Evolutionary conservation across 176 grass and related monocot genomes (phyloP), one percentile per base, ranked within the genome.

Genomic region (Leersia perrieri): DNA sequence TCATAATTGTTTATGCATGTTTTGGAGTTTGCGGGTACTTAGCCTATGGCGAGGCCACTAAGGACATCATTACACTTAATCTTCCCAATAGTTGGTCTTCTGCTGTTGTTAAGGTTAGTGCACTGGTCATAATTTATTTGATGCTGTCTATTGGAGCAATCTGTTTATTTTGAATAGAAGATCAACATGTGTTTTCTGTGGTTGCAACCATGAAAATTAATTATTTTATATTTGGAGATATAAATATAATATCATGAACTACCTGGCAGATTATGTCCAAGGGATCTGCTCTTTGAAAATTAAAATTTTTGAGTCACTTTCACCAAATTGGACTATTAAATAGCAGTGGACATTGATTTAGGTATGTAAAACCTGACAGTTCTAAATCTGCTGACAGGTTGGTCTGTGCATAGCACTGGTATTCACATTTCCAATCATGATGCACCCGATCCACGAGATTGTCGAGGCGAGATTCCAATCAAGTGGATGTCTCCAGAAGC

Each of bases 61-160:
- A 75, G 82, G 95, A 98, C 66, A 98, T 98, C 72, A 89, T 98
- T 80, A 98, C 92, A 66, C 87, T 98, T 33, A 98, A 98, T 86
- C 95, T 98, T 87, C 95, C 86, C 3, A 81, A 98, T 53, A 89
- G 70, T 44, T 94, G 92, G 95, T 77, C 74, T 13, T 67, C 92
- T 67, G 65, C 66, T 72, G 88, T 70, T 61, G 92, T 98, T 35
- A 98, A 98, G 95, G 95, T 98, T 74, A 74, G 94, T 69, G 22
- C 38, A 33, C 23, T 82, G 26, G 45, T 67, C 55, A n/a, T 81
- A 40, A 5, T 81, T 75, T 72, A 58, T 40, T 61, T 84, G 27
- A 32, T 82, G 3, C 70, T 66, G 25, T 10, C 73, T 45, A 77
- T 53, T 78, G 5, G 22, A 83, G 26, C 28, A 9, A 45, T 9